Conservation (phyloP, 2,329 filamentous ascomycete species). For the Venturia carpophila region DNA sequence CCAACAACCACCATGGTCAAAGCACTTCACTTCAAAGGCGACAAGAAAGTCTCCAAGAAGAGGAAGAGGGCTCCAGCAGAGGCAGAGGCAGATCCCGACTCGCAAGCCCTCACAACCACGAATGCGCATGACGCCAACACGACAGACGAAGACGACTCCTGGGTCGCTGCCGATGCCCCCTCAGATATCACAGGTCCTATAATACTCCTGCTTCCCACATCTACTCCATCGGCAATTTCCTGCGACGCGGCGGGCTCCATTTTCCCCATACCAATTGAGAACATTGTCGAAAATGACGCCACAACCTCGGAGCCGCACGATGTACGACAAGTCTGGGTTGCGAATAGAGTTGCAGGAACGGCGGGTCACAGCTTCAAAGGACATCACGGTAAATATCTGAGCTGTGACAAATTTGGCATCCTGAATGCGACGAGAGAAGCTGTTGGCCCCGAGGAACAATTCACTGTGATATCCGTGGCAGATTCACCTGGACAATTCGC, state of each 20-base stretch:
- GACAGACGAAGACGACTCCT: constrained; percentile 68
- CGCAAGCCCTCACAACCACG: constrained; percentile 27
- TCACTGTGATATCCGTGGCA: constrained; percentile 54
- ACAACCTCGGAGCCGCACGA: constrained; percentile 90
- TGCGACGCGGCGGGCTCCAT: constrained; percentile 83
- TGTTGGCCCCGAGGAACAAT: constrained; percentile 76
- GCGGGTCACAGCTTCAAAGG: constrained; percentile 81
- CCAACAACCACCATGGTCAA: constrained; percentile 60
- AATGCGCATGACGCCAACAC: constrained; percentile 20
- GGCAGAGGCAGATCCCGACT: constrained; percentile 35
- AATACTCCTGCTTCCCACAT: constrained; percentile 72
- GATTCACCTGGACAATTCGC: constrained; percentile 65
- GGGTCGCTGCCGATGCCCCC: constrained; percentile 74
- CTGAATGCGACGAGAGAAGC: constrained; percentile 72
- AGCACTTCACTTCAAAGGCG: constrained; percentile 89
- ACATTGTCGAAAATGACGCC: constrained; percentile 76
- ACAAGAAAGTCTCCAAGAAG: constrained; percentile 82
- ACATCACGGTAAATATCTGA: constrained; percentile 80
- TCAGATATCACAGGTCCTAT: constrained; percentile 74
- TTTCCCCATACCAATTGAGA: constrained; percentile 74
- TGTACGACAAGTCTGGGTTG: constrained; percentile 91
- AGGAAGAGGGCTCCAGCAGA: constrained; percentile 62
- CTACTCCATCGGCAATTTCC: constrained; percentile 65
- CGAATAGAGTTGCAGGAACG: constrained; percentile 72
- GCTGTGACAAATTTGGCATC: constrained; percentile 75